Evolutionary conservation across 768 basidiomycete species (phyloP).

Genomic region (Psilocybe azurescens): DNA sequence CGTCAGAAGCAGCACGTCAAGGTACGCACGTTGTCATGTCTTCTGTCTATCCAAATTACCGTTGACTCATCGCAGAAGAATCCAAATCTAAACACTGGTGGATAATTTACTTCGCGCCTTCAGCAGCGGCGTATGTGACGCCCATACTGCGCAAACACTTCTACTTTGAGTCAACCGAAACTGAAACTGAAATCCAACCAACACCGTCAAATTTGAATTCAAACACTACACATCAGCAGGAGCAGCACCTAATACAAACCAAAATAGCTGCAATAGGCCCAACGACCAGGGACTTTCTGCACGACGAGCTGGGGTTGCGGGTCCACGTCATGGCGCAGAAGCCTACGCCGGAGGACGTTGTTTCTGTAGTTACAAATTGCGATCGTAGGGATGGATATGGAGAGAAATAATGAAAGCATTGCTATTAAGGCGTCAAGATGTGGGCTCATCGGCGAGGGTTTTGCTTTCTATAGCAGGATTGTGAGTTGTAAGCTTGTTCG

Average conservation of each 20-base stretch:
- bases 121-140: slow-evolving; percentile 60
- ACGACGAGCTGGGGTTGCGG: slow-evolving; percentile 43
- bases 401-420: no score
- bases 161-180: slow-evolving; percentile 29
- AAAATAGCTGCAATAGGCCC: slow-evolving; percentile 71
- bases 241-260: slow-evolving; percentile 15
- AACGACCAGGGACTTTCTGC: slow-evolving; percentile 61
- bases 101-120: slow-evolving; percentile 82
- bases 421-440: no score
- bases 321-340: slow-evolving; percentile 63
- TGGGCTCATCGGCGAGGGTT: no score
- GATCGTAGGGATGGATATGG: background rate
- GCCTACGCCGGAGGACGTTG: slow-evolving; percentile 60
- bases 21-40: slow-evolving; percentile 13
- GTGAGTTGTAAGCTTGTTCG: no score
- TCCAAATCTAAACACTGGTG: slow-evolving; percentile 48
- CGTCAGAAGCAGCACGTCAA: slow-evolving; percentile 19
- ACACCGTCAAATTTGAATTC: background rate
- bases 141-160: slow-evolving; percentile 57
- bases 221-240: background rate
- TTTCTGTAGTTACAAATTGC: slow-evolving; percentile 31
- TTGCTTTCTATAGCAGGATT: no score
- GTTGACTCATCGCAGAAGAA: slow-evolving; percentile 17
- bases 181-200: background rate
- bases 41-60: background rate